Conservation (phyloP, 371 early-diverging fungal species). For the Apophysomyces sp. region DNA sequence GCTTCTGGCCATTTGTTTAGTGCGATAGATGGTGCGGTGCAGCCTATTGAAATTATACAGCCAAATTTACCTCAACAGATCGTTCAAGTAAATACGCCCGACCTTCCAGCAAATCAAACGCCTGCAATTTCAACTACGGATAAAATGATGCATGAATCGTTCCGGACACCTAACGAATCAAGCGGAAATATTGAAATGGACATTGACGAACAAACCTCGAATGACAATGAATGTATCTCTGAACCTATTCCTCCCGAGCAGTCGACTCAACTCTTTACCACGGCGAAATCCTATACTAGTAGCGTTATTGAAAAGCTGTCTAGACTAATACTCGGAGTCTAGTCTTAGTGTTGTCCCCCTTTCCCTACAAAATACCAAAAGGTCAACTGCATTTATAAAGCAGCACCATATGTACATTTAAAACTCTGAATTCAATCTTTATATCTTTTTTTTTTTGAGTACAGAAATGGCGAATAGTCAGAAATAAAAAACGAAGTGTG, state of each 20-base stretch:
- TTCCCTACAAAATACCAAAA: background rate
- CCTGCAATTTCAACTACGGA: background rate
- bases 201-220: constrained; percentile 4
- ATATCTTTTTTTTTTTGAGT: background rate
- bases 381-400: background rate
- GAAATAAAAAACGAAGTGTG: too few relatives aligned
- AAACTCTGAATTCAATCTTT: background rate
- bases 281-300: background rate
- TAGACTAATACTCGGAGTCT: background rate
- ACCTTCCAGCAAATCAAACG: background rate
- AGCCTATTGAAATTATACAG: background rate
- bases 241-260: background rate
- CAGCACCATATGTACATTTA: background rate
- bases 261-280: background rate
- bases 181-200: constrained; percentile 5
- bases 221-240: background rate
- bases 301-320: background rate
- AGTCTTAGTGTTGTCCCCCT: background rate
- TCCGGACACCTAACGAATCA: background rate
- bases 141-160: background rate
- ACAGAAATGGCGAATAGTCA: too few relatives aligned
- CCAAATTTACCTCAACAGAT: background rate
- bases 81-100: background rate
- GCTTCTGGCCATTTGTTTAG: too few relatives aligned
- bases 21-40: too few relatives aligned